Base-by-base conservation (phyloP, 805 yeast species). In the Kregervanrija fluxuum region DNA sequence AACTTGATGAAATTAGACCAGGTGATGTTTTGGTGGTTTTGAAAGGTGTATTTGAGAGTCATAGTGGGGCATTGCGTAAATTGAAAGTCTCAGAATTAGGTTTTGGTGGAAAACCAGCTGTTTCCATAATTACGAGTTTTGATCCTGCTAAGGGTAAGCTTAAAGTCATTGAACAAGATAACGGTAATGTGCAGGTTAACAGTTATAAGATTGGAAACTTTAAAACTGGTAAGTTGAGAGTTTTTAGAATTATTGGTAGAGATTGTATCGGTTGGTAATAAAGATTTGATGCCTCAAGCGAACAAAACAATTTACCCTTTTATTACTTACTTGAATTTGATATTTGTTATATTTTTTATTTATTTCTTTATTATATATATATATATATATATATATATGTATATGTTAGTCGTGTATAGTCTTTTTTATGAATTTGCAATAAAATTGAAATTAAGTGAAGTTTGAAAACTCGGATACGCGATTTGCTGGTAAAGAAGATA, bases 21-120 rank as follows among this genome's bases (percentile, higher is more conserved):
- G 99, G 99, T 48, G 98, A 93, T 61, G 71, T 91, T 9, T 64
- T 88, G 36, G 85, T 88, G 42, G 75, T 88, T 49, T 76, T 81
- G 54, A 79, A 79, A 45, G 96, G 88, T 6, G 74, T 74, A 48
- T 90, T 91, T 64, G 78, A 75, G 49, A 76, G 80, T 6, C 86
- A 81, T 53, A 73, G 74, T 42, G 75, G 80, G 16, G 54, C 56
- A 1, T 52, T 60, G 48, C 54, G 53, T 32, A 58, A 53, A 22
- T 37, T 31, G 30, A 59, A 59, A 37, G 54, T 71, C 2, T 60
- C 72, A n/a, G 75, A 74, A 5, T 70, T 80, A 12, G 95, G 95
- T 11, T 51, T 49, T 37, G 74, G 73, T 11, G 74, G 70, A 2
- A 60, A 56, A n/a, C 75, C 82, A 2, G 75, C 72, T 52, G 67